Conservation (phyloP, 2,329 filamentous ascomycete species). For the Cladophialophora carrionii region DNA sequence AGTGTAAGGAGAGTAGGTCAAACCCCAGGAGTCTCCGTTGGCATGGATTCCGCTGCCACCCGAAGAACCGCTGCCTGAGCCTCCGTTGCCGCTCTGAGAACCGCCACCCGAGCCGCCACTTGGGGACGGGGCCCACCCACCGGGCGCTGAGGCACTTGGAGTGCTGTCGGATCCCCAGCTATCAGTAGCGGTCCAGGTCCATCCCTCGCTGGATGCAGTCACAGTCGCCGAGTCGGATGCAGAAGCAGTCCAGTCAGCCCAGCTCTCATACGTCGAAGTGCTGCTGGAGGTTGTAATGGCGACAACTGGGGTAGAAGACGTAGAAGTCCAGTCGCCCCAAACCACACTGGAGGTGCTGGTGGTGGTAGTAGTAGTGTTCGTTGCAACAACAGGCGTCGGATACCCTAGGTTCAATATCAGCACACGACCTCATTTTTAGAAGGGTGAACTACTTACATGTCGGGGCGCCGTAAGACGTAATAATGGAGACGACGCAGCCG, state of each 20-base stretch:
- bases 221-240: conserved; percentile 7
- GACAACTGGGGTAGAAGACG: conserved; percentile 38
- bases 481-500: conserved; percentile 31
- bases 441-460: conserved; percentile 32
- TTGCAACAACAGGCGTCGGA: conserved; percentile 28
- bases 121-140: conserved; percentile 24
- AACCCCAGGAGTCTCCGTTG: conserved; percentile 63
- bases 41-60: conserved; percentile 36
- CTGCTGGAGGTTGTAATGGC: conserved; percentile 39
- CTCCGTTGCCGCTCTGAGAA: conserved; percentile 30
- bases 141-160: conserved; percentile 14
- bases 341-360: conserved; percentile 39
- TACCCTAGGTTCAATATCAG: conserved; percentile 26
- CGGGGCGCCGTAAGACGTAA: conserved; percentile 36
- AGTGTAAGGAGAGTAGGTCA: conserved; percentile 79
- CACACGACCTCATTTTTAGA: not conserved
- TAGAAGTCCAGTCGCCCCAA: conserved; percentile 27
- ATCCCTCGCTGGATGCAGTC: conserved; percentile 14
- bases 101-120: conserved; percentile 27
- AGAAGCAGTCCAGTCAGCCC: conserved; percentile 29
- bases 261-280: conserved; percentile 29
- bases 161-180: conserved; percentile 7
- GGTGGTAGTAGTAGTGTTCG: conserved; percentile 24
- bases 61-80: conserved; percentile 25
- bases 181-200: not conserved